Conservation (phyloP, 352 stramenopile genomes). For the Peronospora destructor region DNA sequence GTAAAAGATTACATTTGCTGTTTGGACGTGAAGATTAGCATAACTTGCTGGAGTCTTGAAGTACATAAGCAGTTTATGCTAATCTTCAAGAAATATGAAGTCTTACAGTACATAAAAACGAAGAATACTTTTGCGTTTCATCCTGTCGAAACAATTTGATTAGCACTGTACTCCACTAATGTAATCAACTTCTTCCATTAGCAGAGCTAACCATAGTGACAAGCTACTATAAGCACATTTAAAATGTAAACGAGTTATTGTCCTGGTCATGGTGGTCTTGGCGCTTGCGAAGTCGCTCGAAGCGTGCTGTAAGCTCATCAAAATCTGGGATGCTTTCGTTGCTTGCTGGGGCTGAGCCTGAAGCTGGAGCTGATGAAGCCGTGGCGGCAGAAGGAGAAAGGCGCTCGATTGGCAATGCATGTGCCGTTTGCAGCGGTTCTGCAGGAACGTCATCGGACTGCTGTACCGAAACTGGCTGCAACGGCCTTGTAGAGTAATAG, state of each 20-base stretch:
- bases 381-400: conserved; percentile 9
- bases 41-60: no score
- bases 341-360: conserved; percentile 6
- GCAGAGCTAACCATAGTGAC: no score
- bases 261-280: conserved; percentile 53
- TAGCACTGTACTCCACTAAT: no score
- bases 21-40: no score
- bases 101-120: no score
- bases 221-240: conserved; percentile 5
- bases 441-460: conserved; percentile 14
- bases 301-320: conserved; percentile 90
- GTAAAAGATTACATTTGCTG: no score
- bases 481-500: conserved; percentile 25
- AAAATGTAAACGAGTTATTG: conserved; percentile 65
- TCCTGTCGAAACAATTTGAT: no score
- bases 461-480: conserved; percentile 4
- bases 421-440: conserved; percentile 9
- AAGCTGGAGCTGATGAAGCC: neutral
- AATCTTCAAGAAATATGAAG: no score
- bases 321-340: conserved; percentile 75
- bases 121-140: no score
- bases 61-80: no score
- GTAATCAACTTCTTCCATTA: no score
- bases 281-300: conserved; percentile 82
- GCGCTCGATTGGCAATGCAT: conserved; percentile 9